Evolutionary conservation across 495 filamentous ascomycete genomes (phyloP), one percentile per base, ranked within the genome.

Genomic region (Aspergillus sclerotiicarbonarius): DNA sequence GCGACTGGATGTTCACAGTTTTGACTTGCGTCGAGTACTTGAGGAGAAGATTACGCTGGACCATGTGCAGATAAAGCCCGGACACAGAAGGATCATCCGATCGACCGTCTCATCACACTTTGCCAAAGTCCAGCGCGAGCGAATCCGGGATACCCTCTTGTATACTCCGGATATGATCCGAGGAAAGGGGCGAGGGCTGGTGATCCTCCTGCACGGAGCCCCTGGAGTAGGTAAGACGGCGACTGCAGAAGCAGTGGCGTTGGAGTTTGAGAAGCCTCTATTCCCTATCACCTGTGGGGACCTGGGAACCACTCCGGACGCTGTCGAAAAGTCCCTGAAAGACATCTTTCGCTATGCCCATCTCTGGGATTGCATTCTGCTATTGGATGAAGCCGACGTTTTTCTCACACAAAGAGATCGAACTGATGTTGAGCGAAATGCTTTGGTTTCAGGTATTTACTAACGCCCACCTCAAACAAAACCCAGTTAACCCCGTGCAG

Each of bases 361-460:
- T 10, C 13, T 19, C 3, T 83, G 80, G 79, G 71, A 69, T 7
- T 77, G 72, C 25, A 70, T 84, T 0, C 58, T 84, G 20, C 68
- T 84, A 0, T 62, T 86, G 0, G 83, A 86, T 54, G 81, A 84
- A 63, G 78, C 77, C 1, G 80, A 82, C 49, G 70, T 84, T 0
- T 85, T 82, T 55, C 65, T 84, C 3, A 68, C 72, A 2, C 60
- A 72, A 54, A 67, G 82, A 29, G 59, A 43, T 0, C 58, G 60
- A 32, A 51, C 37, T 6, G 74, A 82, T 47, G 30, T 82, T 0
- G 43, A 72, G 15, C 66, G 78, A 8, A 84, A 85, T 56, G 72
- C 67, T n/a, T 55, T 82, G 0, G 77, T 82, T 0, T 56, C 60
- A 61, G 74, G 83, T 64, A 71, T 10, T n/a, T 44, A 80, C 3